Evolutionary conservation across 164 flowering plant species (phyloP), one percentile per base, ranked within the genome.

Genomic region (Nymphaea thermarum): DNA sequence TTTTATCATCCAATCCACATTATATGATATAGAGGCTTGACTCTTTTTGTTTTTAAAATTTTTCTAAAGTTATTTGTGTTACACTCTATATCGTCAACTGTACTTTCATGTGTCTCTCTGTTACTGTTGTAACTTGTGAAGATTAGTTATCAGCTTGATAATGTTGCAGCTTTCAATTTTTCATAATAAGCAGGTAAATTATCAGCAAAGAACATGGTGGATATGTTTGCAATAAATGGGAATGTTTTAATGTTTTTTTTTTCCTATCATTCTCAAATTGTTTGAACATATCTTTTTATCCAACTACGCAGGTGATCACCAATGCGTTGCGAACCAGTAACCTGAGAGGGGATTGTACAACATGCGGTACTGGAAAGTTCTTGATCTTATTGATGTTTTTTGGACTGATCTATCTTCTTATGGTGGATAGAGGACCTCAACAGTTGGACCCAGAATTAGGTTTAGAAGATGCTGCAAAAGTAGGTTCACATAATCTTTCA

Each of bases 331-430:
- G 82, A 36, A 81, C 85, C 43, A 82, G 84, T 73, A 84, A 81
- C 70, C 44, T 77, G 67, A 86, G 77, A 79, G 87, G 80, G 67
- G 81, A 83, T 42, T 86, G 89, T 77, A 36, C 71, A 63, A 83
- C 78, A 65, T 94, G 96, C 81, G 86, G 94, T 76, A 90, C 90
- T 15, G 96, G 98, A 67, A 94, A 84, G 72, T 80, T 94, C 74
- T 81, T 94, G 42, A 71, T 74, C 18, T 62, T 91, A 62, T 68
- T 92, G 68, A 62, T 94, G 90, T 72, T 88, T 68, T 74, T 79
- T 71, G 99, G 99, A 65, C 67, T 94, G 64, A 79, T 82, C 47
- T 90, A 74, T 82, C 83, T 86, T 45, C 67, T 80, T 72, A 69
- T 94, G 59, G 77, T 79, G 42, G 88, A 81, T 70, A 70, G 82